A percentile compares a stretch with the other conserved stretches of the same genome.
Conservation (phyloP, 495 filamentous ascomycete genomes). For the Letharia columbiana region DNA sequence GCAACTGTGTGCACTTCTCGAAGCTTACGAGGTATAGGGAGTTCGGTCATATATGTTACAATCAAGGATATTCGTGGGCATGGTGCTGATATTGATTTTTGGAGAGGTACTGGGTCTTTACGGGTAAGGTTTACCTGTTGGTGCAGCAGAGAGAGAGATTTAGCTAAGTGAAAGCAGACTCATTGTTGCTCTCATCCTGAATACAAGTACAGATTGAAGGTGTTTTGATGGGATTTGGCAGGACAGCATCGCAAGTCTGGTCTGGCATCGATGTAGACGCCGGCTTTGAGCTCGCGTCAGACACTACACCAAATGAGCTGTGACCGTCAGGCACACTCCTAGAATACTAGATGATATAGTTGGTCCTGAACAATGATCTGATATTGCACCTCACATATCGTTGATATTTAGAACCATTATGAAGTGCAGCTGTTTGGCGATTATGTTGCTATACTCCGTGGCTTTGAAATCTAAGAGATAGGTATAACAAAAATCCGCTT, state of each 20-base stretch:
- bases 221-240: neutral
- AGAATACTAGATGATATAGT: neutral
- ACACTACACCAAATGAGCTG: neutral
- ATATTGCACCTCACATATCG: neutral
- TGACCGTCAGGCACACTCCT: neutral
- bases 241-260: neutral
- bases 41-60: slow-evolving; percentile 94
- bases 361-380: neutral
- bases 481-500: neutral
- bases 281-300: neutral
- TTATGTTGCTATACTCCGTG: neutral
- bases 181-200: slow-evolving; percentile 28
- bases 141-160: neutral
- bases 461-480: neutral
- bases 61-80: slow-evolving; percentile 90
- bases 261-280: neutral
- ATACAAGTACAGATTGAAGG: slow-evolving; percentile 22
- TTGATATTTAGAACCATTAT: neutral
- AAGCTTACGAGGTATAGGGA: slow-evolving; percentile 45
- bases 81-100: slow-evolving; percentile 98
- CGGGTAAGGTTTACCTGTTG: slow-evolving; percentile 51
- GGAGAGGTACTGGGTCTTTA: slow-evolving; percentile 96
- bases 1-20: slow-evolving; percentile 2
- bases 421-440: neutral
- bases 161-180: slow-evolving; percentile 21